Conservation (phyloP, 495 filamentous ascomycete genomes). For the Cairneyella variabilis region DNA sequence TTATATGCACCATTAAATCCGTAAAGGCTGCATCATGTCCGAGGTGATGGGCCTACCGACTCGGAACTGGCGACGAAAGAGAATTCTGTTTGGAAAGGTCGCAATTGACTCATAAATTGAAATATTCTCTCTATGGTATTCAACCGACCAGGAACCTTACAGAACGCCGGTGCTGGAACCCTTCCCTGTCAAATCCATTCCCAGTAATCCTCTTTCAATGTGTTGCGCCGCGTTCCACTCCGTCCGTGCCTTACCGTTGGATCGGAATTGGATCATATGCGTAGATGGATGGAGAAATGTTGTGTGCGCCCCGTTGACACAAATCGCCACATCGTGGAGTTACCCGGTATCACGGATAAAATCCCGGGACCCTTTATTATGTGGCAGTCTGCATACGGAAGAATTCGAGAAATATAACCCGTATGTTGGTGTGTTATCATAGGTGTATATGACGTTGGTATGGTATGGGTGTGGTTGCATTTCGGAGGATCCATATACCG, state of each 20-base stretch:
- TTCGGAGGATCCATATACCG: neutral
- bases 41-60: too few species aligned
- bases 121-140: neutral
- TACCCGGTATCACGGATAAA: neutral
- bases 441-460: neutral
- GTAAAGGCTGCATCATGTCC: too few species aligned
- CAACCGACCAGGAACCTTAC: neutral
- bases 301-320: neutral
- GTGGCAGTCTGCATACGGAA: neutral
- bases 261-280: too few species aligned
- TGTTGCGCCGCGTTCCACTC: neutral
- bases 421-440: neutral
- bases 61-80: too few species aligned
- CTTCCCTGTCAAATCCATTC: neutral
- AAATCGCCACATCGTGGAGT: neutral
- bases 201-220: neutral
- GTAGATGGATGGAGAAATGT: neutral
- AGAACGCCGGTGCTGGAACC: neutral
- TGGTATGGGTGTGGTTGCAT: neutral
- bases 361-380: neutral
- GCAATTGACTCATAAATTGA: neutral
- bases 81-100: neutral
- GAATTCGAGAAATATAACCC: slow-evolving; percentile 3
- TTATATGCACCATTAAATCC: too few species aligned
- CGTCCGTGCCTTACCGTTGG: neutral